A percentile compares a stretch with the other conserved stretches of the same genome.
Conservation (phyloP, 2,329 filamentous ascomycete genomes). For the Sporothrix curviconia region DNA sequence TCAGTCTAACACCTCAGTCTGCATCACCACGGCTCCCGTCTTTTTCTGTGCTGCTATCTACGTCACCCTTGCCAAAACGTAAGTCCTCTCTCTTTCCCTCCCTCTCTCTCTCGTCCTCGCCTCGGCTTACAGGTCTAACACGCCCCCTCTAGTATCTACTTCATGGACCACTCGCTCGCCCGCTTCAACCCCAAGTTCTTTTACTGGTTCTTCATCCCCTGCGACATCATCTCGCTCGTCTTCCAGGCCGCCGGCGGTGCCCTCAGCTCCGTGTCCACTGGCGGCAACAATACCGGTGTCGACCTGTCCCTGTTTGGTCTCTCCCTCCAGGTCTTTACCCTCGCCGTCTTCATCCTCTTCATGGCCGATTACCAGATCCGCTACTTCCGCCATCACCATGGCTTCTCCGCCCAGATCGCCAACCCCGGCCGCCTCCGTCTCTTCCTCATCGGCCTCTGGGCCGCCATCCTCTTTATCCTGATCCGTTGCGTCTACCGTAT, state of each 20-base stretch:
- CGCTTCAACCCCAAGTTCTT: constrained; percentile 36
- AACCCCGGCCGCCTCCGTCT: constrained; percentile 17
- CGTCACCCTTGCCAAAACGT: constrained; percentile 43
- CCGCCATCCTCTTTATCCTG: constrained; percentile 54
- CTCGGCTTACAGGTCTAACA: too few relatives aligned
- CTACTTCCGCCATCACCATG: constrained; percentile 25
- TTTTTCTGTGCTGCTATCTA: constrained; percentile 61
- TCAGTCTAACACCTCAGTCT: constrained; percentile 39
- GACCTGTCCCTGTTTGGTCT: constrained; percentile 48
- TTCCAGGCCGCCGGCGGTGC: constrained; percentile 52
- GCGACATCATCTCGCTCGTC: constrained; percentile 48
- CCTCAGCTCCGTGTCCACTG: constrained; percentile 38
- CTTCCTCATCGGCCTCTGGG: constrained; percentile 45
- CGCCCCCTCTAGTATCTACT: constrained; percentile 26
- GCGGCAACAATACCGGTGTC: constrained; percentile 41
- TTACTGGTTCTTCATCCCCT: constrained; percentile 44
- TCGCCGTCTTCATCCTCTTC: constrained; percentile 44
- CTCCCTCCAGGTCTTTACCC: constrained; percentile 50
- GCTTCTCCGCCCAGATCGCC: not conserved
- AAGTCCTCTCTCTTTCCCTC: not conserved
- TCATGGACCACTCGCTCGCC: constrained; percentile 32
- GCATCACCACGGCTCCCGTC: constrained; percentile 50
- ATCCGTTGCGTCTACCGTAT: constrained; percentile 52
- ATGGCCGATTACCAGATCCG: constrained; percentile 43
- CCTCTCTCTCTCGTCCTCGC: not conserved